phyloP scores from a whole-genome alignment of 192 early-diverging fungal genomes.

The Coemansia sp. region DNA sequence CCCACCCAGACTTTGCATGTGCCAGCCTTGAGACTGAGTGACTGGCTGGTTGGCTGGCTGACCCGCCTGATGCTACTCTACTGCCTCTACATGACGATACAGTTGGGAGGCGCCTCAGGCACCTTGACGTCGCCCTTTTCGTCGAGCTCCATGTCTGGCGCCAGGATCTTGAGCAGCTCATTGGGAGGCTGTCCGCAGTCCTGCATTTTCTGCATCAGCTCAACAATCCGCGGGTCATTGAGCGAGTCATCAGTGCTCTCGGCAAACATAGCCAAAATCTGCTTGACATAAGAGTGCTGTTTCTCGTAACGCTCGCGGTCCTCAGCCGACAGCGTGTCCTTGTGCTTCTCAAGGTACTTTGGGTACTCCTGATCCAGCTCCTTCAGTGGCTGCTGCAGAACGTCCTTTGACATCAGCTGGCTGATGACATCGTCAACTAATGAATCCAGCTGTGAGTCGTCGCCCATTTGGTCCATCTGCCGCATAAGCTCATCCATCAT shows the following conservation, averaged over 20 bases:
- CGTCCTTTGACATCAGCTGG: slow-evolving; percentile 90
- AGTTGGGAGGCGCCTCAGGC: slow-evolving; percentile 53
- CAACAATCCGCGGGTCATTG: slow-evolving; percentile 77
- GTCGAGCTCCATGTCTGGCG: slow-evolving; percentile 89
- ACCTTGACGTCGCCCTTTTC: slow-evolving; percentile 69
- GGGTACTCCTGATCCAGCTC: slow-evolving; percentile 90
- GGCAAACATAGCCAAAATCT: slow-evolving; percentile 88
- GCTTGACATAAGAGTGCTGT: slow-evolving; percentile 75
- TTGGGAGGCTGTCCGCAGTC: slow-evolving; percentile 94
- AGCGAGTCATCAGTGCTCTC: slow-evolving; percentile 54
- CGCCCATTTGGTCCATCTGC: slow-evolving; percentile 78
- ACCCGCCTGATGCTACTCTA: neutral
- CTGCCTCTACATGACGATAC: slow-evolving; percentile 28
- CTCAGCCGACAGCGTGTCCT: slow-evolving; percentile 65
- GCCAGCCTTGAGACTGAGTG: neutral
- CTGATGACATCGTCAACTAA: slow-evolving; percentile 89
- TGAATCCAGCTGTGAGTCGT: slow-evolving; percentile 78
- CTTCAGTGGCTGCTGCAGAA: slow-evolving; percentile 95
- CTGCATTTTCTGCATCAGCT: slow-evolving; percentile 98
- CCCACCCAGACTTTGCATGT: neutral
- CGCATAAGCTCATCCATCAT: slow-evolving; percentile 87
- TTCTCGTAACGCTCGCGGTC: slow-evolving; percentile 77
- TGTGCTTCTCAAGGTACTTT: slow-evolving; percentile 81
- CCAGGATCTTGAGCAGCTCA: slow-evolving; percentile 85
- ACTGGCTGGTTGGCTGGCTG: neutral